phyloP scores from a whole-genome alignment of 148 eudicot species.

The Nyssa sinensis region DNA sequence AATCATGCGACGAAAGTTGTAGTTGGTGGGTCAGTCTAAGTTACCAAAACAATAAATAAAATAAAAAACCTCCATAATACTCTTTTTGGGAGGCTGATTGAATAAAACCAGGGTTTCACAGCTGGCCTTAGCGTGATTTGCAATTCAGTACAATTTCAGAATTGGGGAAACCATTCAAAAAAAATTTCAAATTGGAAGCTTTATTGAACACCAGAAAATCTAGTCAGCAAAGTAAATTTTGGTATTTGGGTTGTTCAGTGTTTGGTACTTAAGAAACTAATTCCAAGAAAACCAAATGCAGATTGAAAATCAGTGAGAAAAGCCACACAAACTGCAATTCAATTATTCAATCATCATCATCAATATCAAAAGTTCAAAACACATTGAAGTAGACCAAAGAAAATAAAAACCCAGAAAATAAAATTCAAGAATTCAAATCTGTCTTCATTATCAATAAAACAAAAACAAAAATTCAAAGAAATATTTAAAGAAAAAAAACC shows the following conservation, averaged over 20 bases:
- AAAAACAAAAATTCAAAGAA: background rate
- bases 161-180: background rate
- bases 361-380: background rate
- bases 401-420: background rate
- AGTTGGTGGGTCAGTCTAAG: no score
- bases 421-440: background rate
- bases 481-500: background rate
- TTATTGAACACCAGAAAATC: background rate
- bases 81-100: background rate
- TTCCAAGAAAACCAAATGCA: slow-evolving; percentile 4
- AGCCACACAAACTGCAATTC: background rate
- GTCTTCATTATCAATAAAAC: no score
- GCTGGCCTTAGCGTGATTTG: slow-evolving; percentile 5
- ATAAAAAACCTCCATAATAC: background rate
- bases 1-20: no score
- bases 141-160: background rate
- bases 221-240: background rate
- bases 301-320: background rate
- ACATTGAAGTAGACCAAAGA: background rate
- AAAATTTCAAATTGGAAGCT: background rate
- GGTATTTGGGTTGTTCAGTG: no score
- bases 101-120: background rate
- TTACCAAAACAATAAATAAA: no score
- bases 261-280: background rate
- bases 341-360: no score